Percentiles rank a stretch among this genome's conserved stretches.
Conservation (phyloP, 2,329 filamentous ascomycete species). For the Trichoderma cornu-damae region DNA sequence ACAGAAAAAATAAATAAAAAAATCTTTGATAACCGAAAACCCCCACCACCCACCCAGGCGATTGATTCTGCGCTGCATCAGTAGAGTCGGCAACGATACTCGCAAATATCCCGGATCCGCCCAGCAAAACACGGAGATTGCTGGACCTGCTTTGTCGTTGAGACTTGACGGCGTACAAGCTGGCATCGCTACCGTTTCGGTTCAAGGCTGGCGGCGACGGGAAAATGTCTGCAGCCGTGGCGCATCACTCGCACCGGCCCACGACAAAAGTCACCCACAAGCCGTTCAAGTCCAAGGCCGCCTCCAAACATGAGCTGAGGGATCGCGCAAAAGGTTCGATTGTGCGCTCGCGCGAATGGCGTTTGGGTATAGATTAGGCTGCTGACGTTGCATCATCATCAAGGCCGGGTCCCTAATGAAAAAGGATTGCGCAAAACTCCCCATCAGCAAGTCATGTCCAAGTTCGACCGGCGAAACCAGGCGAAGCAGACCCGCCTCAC, state of each 20-base stretch:
- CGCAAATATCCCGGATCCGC: not conserved
- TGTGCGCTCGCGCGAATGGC: not conserved
- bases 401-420: constrained; percentile 75
- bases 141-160: not conserved
- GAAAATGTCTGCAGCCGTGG: constrained; percentile 67
- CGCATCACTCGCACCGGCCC: constrained; percentile 77
- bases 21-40: constrained; percentile 37
- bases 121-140: not conserved
- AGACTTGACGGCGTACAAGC: constrained; percentile 35
- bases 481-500: constrained; percentile 81
- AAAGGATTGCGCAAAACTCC: constrained; percentile 75
- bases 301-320: constrained; percentile 81
- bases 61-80: constrained; percentile 4
- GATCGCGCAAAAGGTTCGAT: constrained; percentile 72
- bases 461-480: constrained; percentile 91
- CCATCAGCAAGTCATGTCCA: constrained; percentile 95
- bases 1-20: no score
- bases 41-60: constrained; percentile 32
- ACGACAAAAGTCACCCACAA: constrained; percentile 89
- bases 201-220: constrained; percentile 75
- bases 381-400: not conserved
- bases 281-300: constrained; percentile 85
- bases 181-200: constrained; percentile 73
- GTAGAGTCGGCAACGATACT: constrained; percentile 3
- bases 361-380: no score